Conservation (phyloP, 768 basidiomycete species). For the Calocera viscosa region DNA sequence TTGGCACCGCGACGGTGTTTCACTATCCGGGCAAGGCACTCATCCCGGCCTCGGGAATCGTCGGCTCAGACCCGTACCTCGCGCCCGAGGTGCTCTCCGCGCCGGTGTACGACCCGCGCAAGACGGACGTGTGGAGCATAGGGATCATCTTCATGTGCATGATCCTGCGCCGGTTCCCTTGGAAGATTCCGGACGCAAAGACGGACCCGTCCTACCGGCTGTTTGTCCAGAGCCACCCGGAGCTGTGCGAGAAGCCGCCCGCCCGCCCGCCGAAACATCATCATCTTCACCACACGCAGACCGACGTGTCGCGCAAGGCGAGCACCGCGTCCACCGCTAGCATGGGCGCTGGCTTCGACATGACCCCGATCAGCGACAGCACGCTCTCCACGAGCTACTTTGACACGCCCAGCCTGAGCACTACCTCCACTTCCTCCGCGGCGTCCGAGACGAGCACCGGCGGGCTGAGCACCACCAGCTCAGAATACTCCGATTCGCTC, state of each 20-base stretch:
- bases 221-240: slow-evolving; percentile 87
- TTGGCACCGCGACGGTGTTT: slow-evolving; percentile 99
- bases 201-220: slow-evolving; percentile 81
- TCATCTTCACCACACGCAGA: not conserved
- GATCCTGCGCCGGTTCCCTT: slow-evolving; percentile 92
- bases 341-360: not conserved
- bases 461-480: slow-evolving; percentile 13
- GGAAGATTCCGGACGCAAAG: slow-evolving; percentile 96
- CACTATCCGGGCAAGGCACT: slow-evolving; percentile 88
- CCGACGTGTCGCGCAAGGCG: not conserved
- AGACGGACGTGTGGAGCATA: slow-evolving; percentile 97
- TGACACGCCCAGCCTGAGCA: not conserved
- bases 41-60: slow-evolving; percentile 71
- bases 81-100: slow-evolving; percentile 85
- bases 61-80: slow-evolving; percentile 95
- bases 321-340: not conserved
- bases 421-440: not conserved
- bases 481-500: not conserved
- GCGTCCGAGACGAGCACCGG: slow-evolving; percentile 9
- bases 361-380: slow-evolving; percentile 1
- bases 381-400: not conserved
- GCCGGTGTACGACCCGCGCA: slow-evolving; percentile 82
- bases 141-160: slow-evolving; percentile 99
- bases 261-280: slow-evolving; percentile 12
- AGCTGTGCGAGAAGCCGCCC: slow-evolving; percentile 43